These are phyloP conservation scores for Trichoderma lentiforme DNA, from an alignment of 2,329 filamentous ascomycete species.

Conservation along the genomic window DNA sequence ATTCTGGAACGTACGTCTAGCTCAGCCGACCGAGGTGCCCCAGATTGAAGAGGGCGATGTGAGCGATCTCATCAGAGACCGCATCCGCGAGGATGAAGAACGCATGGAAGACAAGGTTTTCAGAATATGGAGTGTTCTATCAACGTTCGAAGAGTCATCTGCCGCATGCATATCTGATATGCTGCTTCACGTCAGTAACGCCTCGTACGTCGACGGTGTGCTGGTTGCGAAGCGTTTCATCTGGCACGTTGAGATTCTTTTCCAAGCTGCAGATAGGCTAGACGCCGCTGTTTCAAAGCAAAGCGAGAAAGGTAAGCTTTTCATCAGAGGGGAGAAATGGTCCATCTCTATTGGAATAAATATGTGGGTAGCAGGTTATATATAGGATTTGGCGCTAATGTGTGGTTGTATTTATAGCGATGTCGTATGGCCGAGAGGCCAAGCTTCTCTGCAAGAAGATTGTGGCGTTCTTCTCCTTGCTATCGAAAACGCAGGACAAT, in stretches of 20 bases:
- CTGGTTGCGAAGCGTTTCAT: constrained; percentile 96
- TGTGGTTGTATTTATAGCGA: constrained; percentile 47
- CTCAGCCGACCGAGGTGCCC: constrained; percentile 53
- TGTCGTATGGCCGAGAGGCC: constrained; percentile 92
- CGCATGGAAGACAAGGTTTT: constrained; percentile 97
- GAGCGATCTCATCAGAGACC: constrained; percentile 62
- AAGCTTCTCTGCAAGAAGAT: constrained; percentile 99
- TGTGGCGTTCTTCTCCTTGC: constrained; percentile 91
- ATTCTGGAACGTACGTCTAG: constrained; percentile 96
- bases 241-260: constrained; percentile 89
- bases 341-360: neutral
- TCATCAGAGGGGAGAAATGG: neutral
- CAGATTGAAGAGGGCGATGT: constrained; percentile 43
- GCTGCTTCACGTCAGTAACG: constrained; percentile 97
- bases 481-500: constrained; percentile 91
- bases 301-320: constrained; percentile 68
- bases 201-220: constrained; percentile 91
- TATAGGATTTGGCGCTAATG: neutral
- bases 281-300: constrained; percentile 67
- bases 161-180: constrained; percentile 98
- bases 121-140: constrained; percentile 96
- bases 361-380: neutral
- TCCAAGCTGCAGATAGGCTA: constrained; percentile 80
- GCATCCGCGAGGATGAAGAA: constrained; percentile 82
- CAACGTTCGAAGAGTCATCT: constrained; percentile 94